Base-by-base conservation (phyloP, 2,329 filamentous ascomycete genomes). In the Blumeria graminis region DNA sequence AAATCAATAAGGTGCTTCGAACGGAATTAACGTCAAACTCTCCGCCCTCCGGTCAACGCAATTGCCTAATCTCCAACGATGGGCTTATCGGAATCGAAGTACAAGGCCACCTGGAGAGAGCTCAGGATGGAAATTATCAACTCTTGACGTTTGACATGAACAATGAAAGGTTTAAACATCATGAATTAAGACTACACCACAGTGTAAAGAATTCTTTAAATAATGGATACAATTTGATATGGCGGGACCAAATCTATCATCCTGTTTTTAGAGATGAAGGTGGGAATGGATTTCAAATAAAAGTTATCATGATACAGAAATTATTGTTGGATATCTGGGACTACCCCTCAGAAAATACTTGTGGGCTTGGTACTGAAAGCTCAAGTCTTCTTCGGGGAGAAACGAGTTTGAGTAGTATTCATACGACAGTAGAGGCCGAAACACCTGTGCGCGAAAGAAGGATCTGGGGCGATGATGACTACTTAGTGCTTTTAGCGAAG, bases 401-500 rank as follows among this genome's bases (percentile, higher is more conserved):
- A 34, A n/a, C 1, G 13, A 52, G 45, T 10, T 10, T 10, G 13
- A 36, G 50, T 8, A 35, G 14, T 52, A 35, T 34, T n/a, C 11
- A 35, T 8, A 35, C 33, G 1, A 7, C 33, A 52, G 7, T 14
- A n/a, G 10, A n/a, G 5, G 11, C n/a, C 36, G 28, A 11, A 7
- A 18, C 11, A 36, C 6, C 16, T n/a, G 6, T 10, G 18, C 14
- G 33, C 6, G 7, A 34, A 16, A 52, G 50, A 33, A 52, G 50
- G 39, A n/a, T 35, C n/a, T 48, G 39, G 39, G 54, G 39, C 35
- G 54, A 56, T 22, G 54, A 56, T 48, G 22, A 46, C 54, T 56
- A 46, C 22, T 6, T 56, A 6, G 18, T 52, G 1, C 9, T 52
- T 13, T 36, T 35, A 13, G 10, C 33, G 6, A 32, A 16, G 1